Base-by-base conservation (phyloP, 2,329 filamentous ascomycete genomes). In the Delphinella strobiligena region DNA sequence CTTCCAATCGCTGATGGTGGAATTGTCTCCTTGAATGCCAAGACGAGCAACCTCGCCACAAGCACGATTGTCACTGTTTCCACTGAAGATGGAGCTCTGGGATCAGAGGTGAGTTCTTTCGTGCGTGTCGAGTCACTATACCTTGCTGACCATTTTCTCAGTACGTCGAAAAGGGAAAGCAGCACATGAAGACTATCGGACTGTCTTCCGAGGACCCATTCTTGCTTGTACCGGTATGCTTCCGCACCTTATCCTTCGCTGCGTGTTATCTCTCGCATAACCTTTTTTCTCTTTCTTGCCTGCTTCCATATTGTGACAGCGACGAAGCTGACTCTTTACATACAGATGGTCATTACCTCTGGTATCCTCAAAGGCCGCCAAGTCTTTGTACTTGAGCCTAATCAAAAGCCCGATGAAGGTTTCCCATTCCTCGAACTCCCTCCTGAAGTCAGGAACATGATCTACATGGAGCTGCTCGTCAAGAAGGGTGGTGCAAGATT, bases 381-480 rank as follows among this genome's bases (percentile, higher is more conserved):
- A 4, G 31, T 46, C 16, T 32, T 50, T 10, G 19, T 50, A 10
- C 30, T 49, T 5, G 40, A 48, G 31, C 46, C 47, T 16, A 31
- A 35, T 27, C 43, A 40, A 27, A 14, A 14, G 5, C 14, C 17
- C 3, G 29, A 40, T 10, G 37, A 42, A 5, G 29, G 17, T 3
- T 43, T 45, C n/a, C 43, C 33, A 1, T 45, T 46, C 18, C 40
- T 43, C 3, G 34, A 45, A 14, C 40, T 51, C 22, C 47, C 48
- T 8, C 15, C 44, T 3, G 49, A 51, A 34, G 41, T 51, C 15
- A 45, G 47, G 33, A 44, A 42, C 27, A 46, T 49, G 40, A 42
- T 51, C 17, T 47, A 48, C 22, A 31, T 45, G 8, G 19, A 19
- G 19, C 41, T 41, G 2, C 38, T 46, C 2, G 41, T 45, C 16